phyloP scores from a whole-genome alignment of 345 rosid genomes.

The Firmiana major region DNA sequence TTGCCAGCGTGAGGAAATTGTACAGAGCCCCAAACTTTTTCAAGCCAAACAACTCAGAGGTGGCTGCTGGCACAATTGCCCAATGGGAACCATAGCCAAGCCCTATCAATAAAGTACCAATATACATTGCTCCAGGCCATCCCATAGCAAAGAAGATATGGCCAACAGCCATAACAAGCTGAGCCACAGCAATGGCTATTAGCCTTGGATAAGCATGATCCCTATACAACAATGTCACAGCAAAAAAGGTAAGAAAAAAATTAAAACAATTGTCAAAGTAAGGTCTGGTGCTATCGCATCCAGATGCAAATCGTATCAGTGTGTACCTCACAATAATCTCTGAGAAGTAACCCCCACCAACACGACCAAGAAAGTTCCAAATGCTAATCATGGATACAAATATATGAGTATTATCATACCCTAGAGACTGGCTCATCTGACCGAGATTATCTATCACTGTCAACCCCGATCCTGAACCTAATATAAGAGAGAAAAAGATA shows the following conservation, averaged over 20 bases:
- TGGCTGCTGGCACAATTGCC: constrained; percentile 97
- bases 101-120: constrained; percentile 87
- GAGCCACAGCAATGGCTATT: constrained; percentile 77
- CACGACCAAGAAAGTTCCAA: constrained; percentile 96
- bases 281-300: neutral
- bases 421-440: constrained; percentile 92
- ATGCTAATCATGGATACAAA: constrained; percentile 96
- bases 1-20: constrained; percentile 94
- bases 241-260: constrained; percentile 9
- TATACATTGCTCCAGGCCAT: constrained; percentile 90
- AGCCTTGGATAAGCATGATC: constrained; percentile 92
- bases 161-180: constrained; percentile 81
- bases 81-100: constrained; percentile 97
- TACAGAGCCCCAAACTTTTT: constrained; percentile 92
- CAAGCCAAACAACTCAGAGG: constrained; percentile 93
- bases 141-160: constrained; percentile 86
- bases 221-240: constrained; percentile 33
- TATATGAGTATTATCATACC: constrained; percentile 75
- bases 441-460: constrained; percentile 97
- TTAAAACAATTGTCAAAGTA: neutral
- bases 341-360: constrained; percentile 95
- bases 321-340: constrained; percentile 81
- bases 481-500: constrained; percentile 74
- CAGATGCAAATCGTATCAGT: neutral
- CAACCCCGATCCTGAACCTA: constrained; percentile 96